Conservation (phyloP, 2,329 filamentous ascomycete species). For the Gyromitra esculenta region DNA sequence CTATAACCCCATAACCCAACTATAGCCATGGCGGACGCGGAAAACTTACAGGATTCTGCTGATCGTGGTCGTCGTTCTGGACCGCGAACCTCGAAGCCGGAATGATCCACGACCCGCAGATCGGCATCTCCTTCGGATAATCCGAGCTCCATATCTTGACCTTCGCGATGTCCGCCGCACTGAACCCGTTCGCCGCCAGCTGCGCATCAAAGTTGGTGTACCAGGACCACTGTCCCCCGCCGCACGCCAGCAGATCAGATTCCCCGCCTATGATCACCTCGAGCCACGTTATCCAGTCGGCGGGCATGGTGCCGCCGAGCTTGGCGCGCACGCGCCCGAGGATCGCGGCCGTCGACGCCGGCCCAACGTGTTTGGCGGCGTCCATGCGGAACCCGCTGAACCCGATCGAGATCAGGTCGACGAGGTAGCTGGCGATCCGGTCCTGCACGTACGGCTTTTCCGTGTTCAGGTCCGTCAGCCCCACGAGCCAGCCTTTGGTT, state of each 20-base stretch:
- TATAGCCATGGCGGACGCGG: too few relatives aligned
- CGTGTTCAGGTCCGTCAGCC: slow-evolving; percentile 58
- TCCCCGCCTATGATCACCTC: slow-evolving; percentile 59
- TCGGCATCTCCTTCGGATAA: slow-evolving; percentile 57
- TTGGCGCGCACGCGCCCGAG: slow-evolving; percentile 57
- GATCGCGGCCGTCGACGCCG: slow-evolving; percentile 56
- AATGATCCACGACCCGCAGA: slow-evolving; percentile 57
- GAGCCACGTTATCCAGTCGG: slow-evolving; percentile 58
- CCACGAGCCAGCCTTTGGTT: slow-evolving; percentile 58
- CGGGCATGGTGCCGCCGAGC: slow-evolving; percentile 57
- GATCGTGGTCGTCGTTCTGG: slow-evolving; percentile 59
- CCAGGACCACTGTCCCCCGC: slow-evolving; percentile 58
- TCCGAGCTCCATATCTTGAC: slow-evolving; percentile 59
- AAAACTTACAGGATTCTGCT: slow-evolving; percentile 56
- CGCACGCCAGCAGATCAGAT: slow-evolving; percentile 56
- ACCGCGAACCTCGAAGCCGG: slow-evolving; percentile 58
- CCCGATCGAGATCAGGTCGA: slow-evolving; percentile 58
- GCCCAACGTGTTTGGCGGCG: slow-evolving; percentile 59
- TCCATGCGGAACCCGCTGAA: slow-evolving; percentile 59
- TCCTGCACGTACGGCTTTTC: slow-evolving; percentile 59
- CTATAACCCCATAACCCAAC: too few relatives aligned
- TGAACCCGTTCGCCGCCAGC: slow-evolving; percentile 55
- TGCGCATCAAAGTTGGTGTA: slow-evolving; percentile 58
- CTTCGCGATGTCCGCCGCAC: slow-evolving; percentile 56
- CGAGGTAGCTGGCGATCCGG: slow-evolving; percentile 58